A percentile compares a stretch with the other conserved stretches of the same genome.
Evolutionary conservation across 2,329 filamentous ascomycete genomes (phyloP).

Genomic region (Metarhizium brunneum): DNA sequence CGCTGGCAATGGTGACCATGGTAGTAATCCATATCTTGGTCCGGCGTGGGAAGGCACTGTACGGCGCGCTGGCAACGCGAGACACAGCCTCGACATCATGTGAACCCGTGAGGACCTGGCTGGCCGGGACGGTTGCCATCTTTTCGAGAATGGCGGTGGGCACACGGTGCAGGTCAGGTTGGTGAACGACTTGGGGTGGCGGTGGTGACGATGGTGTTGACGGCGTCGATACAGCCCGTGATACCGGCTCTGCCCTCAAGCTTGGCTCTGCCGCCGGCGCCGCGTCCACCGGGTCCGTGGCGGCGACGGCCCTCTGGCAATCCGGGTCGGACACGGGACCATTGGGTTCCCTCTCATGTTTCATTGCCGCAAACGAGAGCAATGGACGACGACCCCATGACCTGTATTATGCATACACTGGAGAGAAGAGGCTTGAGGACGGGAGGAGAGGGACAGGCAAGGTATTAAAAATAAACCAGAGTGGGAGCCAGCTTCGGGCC

Average conservation of each 20-base stretch:
- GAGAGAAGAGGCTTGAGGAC: neutral
- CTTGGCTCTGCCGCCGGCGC: neutral
- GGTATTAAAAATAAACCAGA: neutral
- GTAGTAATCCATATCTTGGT: conserved; percentile 42
- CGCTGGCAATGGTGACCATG: conserved; percentile 43
- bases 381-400: neutral
- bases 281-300: neutral
- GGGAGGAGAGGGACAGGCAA: neutral
- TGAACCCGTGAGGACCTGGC: neutral
- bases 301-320: neutral
- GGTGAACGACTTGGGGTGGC: neutral
- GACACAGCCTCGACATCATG: conserved; percentile 12
- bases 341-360: neutral
- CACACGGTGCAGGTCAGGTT: neutral
- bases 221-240: neutral
- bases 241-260: neutral
- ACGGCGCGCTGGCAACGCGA: conserved; percentile 14
- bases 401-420: neutral
- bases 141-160: neutral
- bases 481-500: neutral
- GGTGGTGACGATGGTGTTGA: neutral
- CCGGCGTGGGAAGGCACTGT: conserved; percentile 19
- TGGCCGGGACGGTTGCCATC: neutral
- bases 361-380: neutral
- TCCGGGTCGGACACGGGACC: neutral